Conservation (phyloP, 169 alveolate genomes). For the Ichthyophthirius multifiliis region DNA sequence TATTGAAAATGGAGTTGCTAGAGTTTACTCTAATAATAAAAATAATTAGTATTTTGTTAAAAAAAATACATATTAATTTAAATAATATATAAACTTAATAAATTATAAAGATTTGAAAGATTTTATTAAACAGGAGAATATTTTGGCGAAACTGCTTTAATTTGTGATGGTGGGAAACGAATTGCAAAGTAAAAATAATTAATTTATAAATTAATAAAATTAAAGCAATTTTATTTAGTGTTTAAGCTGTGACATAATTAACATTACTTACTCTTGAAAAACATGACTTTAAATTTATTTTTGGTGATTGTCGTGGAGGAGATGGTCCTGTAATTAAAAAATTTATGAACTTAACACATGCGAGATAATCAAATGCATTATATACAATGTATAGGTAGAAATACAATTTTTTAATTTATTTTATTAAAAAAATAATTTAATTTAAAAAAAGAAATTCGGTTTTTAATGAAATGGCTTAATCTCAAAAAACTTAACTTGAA, state of each 20-base stretch:
- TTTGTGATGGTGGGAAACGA: slow-evolving; percentile 32
- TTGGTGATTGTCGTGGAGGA: slow-evolving; percentile 46
- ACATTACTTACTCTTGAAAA: slow-evolving; percentile 29
- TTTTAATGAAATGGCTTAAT: slow-evolving; percentile 18
- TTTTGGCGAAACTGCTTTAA: slow-evolving; percentile 41
- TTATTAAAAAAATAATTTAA: not conserved
- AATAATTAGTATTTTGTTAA: not conserved
- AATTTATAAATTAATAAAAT: not conserved
- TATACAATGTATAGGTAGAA: slow-evolving; percentile 11
- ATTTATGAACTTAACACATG: slow-evolving; percentile 21
- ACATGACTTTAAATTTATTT: slow-evolving; percentile 40
- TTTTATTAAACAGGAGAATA: slow-evolving; percentile 32
- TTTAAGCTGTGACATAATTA: slow-evolving; percentile 37
- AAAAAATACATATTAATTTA: not conserved
- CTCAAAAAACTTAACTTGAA: slow-evolving; percentile 33
- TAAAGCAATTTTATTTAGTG: slow-evolving; percentile 14
- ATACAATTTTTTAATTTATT: not conserved
- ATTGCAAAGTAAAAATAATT: slow-evolving; percentile 25
- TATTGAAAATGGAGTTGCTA: slow-evolving; percentile 75
- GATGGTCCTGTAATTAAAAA: slow-evolving; percentile 33
- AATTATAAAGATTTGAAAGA: slow-evolving; percentile 33
- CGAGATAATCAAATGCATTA: slow-evolving; percentile 34
- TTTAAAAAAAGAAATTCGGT: slow-evolving; percentile 8
- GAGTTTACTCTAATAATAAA: slow-evolving; percentile 38
- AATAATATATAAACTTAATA: not conserved